Base-by-base conservation (phyloP, 257 asterid genomes). In the Handroanthus guayacan region DNA sequence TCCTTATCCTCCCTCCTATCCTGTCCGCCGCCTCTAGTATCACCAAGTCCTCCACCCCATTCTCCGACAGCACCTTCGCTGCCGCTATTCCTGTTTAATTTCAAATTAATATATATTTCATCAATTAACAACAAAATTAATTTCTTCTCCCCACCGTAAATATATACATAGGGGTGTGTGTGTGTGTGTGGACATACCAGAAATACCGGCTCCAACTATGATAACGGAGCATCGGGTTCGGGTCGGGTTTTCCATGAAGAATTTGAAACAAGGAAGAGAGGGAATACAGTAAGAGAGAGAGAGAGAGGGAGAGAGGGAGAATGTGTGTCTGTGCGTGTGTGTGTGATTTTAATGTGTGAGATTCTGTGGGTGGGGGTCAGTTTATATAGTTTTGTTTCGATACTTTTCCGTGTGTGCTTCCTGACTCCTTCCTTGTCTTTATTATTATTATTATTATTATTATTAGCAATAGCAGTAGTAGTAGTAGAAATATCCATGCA, bases 151-250 rank as follows among this genome's bases (percentile, higher is more conserved):
- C 45, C 10, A 13, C 16, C 50, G 12, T 34, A 0, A 10, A 51
- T 1, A 50, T 2, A 6, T 14, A 57, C 9, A 5, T 3, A 8
- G 61, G 18, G 76, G 43, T 57, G 69, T 43, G 62, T 60, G 16
- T 3, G 61, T 5, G 2, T 0, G 25, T 51, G 62, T 1, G 12
- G 4, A 47, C 12, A 44, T 75, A 86, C 98, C 98, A 79, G 98
- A 92, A 69, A 91, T 77, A 11, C 98, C 98, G 20, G 98, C 98
- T 62, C 97, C 98, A 78, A 94, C 82, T 11, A 94, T 77, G 81
- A 91, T 79, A 36, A 89, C 97, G 74, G 94, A 87, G 82, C 79
- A 77, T 9, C 91, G 86, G 50, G 12, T 44, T 44, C 50, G 50
- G 68, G 78, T 76, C 31, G 85, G 74, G 54, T 62, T 71, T 20